These are phyloP conservation scores for Selaginella moellendorffii DNA, from an alignment of 75 land plant genomes.

Conservation along the genomic window DNA sequence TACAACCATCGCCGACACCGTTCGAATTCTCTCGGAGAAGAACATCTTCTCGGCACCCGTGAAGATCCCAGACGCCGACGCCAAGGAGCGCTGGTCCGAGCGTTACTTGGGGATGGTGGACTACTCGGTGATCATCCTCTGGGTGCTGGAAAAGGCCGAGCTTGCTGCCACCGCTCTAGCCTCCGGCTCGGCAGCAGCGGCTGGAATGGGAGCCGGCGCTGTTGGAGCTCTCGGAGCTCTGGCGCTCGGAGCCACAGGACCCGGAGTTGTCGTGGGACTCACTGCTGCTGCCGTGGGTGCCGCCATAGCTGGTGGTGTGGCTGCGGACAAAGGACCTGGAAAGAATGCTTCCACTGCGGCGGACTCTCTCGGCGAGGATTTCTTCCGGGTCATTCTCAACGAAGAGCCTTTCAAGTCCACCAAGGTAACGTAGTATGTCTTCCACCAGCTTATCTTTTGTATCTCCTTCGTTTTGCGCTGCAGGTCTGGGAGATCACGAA, in stretches of 20 bases:
- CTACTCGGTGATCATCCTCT: conserved; percentile 65
- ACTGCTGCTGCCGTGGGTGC: conserved; percentile 75
- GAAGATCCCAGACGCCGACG: conserved; percentile 29
- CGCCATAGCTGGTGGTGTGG: conserved; percentile 47
- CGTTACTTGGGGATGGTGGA: conserved; percentile 72
- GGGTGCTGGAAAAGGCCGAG: conserved; percentile 88
- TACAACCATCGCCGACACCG: conserved; percentile 54
- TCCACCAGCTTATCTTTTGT: not conserved
- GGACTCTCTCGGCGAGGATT: conserved; percentile 59
- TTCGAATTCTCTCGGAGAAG: conserved; percentile 51
- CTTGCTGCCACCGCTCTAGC: conserved; percentile 73
- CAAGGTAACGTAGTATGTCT: conserved; percentile 26
- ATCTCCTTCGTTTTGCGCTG: not conserved
- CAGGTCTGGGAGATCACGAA: conserved; percentile 57
- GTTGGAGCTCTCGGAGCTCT: conserved; percentile 66
- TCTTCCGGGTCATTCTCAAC: conserved; percentile 54
- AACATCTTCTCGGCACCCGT: conserved; percentile 87
- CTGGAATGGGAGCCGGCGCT: conserved; percentile 66
- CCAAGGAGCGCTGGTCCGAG: conserved; percentile 40
- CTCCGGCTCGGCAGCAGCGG: conserved; percentile 54
- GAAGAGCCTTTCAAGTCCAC: conserved; percentile 96
- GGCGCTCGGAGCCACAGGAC: conserved; percentile 73
- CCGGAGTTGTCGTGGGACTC: conserved; percentile 58
- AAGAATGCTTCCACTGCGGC: conserved; percentile 68
- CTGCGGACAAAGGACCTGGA: conserved; percentile 44